Percentiles rank a stretch among this genome's conserved stretches.
These are phyloP conservation scores for Cryptosporidium andersoni DNA, from an alignment of 169 alveolate species.

Conservation along the genomic window DNA sequence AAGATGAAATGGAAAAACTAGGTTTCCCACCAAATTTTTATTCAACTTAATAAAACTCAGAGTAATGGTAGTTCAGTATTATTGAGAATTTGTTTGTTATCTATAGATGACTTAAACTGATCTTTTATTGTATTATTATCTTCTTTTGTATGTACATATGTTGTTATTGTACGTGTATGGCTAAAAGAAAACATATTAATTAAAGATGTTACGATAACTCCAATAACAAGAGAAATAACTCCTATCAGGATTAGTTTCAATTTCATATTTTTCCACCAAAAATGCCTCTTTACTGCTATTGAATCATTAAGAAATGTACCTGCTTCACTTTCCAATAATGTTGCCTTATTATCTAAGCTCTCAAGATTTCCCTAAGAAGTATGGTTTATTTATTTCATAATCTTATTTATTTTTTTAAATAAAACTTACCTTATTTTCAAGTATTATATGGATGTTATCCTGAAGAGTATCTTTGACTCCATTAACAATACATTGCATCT, in stretches of 20 bases:
- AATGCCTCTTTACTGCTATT: conserved; percentile 22
- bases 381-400: neutral
- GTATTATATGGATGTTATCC: conserved; percentile 35
- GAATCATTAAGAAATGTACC: conserved; percentile 39
- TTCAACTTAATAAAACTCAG: conserved; percentile 1
- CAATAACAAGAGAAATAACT: conserved; percentile 3
- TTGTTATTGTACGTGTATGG: neutral
- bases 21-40: conserved; percentile 10
- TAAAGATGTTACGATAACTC: conserved; percentile 10
- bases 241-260: conserved; percentile 17
- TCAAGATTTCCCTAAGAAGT: conserved; percentile 32
- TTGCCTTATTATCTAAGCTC: conserved; percentile 38
- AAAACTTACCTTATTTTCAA: conserved; percentile 44
- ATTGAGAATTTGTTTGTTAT: too few relatives aligned
- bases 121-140: neutral
- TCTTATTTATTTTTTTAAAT: neutral
- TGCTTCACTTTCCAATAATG: conserved; percentile 45
- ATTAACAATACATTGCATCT: conserved; percentile 1
- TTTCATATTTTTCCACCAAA: conserved; percentile 69
- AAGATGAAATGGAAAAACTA: neutral
- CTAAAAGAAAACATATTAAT: conserved; percentile 21
- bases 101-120: neutral
- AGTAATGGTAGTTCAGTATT: too few relatives aligned
- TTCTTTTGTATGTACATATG: neutral
- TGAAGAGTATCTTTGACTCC: conserved; percentile 29